Evolutionary conservation across 129 eudicot species (phyloP), one percentile per base, ranked within the genome.

Genomic region (Chrysanthemum makinoi): DNA sequence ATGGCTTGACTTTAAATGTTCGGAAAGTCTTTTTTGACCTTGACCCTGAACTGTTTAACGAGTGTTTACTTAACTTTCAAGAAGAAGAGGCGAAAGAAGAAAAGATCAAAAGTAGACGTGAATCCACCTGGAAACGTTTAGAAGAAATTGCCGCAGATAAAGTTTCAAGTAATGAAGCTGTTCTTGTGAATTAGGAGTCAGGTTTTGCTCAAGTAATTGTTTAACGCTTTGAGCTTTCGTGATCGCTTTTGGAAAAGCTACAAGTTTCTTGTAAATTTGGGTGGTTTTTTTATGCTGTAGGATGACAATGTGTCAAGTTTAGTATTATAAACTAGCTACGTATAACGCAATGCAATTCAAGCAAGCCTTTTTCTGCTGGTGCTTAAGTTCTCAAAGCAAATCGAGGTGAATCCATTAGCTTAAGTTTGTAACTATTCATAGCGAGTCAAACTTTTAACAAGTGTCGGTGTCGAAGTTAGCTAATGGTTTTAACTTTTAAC

Each of bases 1-100:
- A 89, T 48, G 77, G 96, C 69, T 75, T 92, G 83, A 89, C 91
- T 7, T 60, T 85, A 35, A 92, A 85, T 17, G 86, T 89, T 18
- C 85, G 96, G 39, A 92, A 92, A 74, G 65, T 89, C 65, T 89
- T 89, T 80, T 85, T 82, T 44, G 98, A 89, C 69, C 83, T 89
- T 43, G 98, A 92, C 76, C 80, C 95, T 26, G 91, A 86, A 17
- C 82, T 92, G 14, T 92, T 84, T 80, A 77, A 89, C 26, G 96
- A 84, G 66, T 92, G 96, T 78, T 76, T 86, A 79, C 76, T 62
- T 46, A 86, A 86, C 83, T 86, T 89, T 71, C 86, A 88, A 73
- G 95, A 86, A 75, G 98, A 89, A 9, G 97, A 86, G 72, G 75
- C 72, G 1, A 84, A 91, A 77, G 88, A 79, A 76, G 80, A 83